phyloP scores from a whole-genome alignment of 768 basidiomycete genomes.

The Tubosaeta sp. region DNA sequence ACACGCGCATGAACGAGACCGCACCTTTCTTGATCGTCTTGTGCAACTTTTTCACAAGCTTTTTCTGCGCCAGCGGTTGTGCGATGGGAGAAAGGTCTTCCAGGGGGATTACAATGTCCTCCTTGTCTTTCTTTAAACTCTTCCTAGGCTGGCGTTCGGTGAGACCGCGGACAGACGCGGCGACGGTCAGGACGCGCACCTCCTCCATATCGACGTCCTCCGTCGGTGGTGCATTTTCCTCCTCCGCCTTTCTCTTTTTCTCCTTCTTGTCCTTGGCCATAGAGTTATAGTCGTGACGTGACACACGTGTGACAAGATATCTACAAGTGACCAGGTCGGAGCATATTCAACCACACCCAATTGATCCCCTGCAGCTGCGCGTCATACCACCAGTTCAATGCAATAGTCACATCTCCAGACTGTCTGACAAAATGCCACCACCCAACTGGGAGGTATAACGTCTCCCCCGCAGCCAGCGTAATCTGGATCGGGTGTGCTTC shows the following conservation, averaged over 20 bases:
- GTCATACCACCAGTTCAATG: conserved; percentile 90
- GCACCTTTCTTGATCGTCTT: conserved; percentile 91
- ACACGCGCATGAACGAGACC: background rate
- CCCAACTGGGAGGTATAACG: conserved; percentile 84
- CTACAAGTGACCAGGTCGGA: conserved; percentile 45
- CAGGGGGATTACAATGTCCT: conserved; percentile 58
- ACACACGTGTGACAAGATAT: conserved; percentile 14
- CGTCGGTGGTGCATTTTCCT: conserved; percentile 18
- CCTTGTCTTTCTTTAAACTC: conserved; percentile 60
- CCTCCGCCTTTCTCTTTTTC: conserved; percentile 67
- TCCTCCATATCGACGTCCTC: conserved; percentile 50
- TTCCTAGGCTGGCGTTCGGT: conserved; percentile 37
- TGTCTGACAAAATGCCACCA: conserved; percentile 95
- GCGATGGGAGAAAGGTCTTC: conserved; percentile 94
- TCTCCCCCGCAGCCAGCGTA: conserved; percentile 66
- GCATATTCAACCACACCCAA: conserved; percentile 65
- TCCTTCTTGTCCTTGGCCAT: conserved; percentile 78
- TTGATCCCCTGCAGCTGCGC: conserved; percentile 66
- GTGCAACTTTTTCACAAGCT: conserved; percentile 90
- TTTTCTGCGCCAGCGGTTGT: conserved; percentile 88
- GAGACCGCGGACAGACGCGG: conserved; percentile 29
- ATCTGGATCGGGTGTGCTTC: conserved; percentile 65
- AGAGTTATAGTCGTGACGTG: conserved; percentile 15
- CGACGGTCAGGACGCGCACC: conserved; percentile 19
- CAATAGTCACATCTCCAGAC: conserved; percentile 55